These are phyloP conservation scores for Eucalyptus albens DNA, from an alignment of 345 rosid species.

Conservation along the genomic window DNA sequence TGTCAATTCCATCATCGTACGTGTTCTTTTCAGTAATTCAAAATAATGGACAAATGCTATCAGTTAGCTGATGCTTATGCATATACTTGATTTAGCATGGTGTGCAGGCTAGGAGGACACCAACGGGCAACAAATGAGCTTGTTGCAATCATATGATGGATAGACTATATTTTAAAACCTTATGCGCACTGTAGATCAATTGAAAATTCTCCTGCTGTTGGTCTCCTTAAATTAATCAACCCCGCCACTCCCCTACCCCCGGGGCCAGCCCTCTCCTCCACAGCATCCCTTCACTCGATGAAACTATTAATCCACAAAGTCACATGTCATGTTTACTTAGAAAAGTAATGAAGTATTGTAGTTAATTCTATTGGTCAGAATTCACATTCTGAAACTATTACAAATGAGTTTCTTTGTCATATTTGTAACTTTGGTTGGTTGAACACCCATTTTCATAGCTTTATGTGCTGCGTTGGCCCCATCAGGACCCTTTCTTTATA, in stretches of 20 bases:
- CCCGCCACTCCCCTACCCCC: background rate
- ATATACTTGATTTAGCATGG: background rate
- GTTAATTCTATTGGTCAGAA: background rate
- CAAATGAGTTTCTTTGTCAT: background rate
- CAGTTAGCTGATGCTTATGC: background rate
- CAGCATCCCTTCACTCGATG: background rate
- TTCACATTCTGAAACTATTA: background rate
- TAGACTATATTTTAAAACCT: background rate
- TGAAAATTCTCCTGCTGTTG: background rate
- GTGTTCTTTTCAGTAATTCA: constrained; percentile 8
- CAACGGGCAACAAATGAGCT: background rate
- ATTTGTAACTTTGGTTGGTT: background rate
- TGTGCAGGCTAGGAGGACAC: background rate
- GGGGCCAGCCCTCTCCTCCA: background rate
- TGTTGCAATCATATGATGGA: background rate
- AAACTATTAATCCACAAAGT: background rate
- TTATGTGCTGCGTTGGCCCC: background rate
- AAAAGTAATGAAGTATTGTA: background rate
- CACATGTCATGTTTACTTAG: background rate
- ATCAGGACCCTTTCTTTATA: background rate
- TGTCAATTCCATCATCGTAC: constrained; percentile 94
- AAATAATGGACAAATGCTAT: background rate
- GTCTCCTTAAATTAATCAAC: background rate
- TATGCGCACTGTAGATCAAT: background rate
- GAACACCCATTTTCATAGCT: background rate